Evolutionary conservation across 2,329 filamentous ascomycete species (phyloP).

Genomic region (Hypocreales sp.): DNA sequence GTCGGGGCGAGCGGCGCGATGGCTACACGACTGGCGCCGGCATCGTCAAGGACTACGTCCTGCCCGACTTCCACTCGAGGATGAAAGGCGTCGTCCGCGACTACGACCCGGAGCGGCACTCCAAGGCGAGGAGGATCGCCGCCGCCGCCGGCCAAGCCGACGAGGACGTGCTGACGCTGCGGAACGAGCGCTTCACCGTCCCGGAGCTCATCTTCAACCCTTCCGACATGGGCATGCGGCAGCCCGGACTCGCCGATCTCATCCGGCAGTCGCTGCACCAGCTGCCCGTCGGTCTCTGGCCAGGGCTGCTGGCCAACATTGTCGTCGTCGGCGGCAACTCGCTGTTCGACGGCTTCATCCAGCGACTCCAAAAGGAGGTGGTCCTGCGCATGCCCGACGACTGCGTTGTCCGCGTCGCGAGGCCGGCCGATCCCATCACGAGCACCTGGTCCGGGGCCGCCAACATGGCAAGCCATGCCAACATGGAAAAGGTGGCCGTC

Average conservation of each 20-base stretch:
- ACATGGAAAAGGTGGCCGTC: slow-evolving; percentile 55
- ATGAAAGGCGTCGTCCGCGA: slow-evolving; percentile 56
- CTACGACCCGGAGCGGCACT: slow-evolving; percentile 54
- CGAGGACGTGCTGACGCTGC: slow-evolving; percentile 74
- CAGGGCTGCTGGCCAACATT: slow-evolving; percentile 72
- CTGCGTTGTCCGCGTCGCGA: slow-evolving; percentile 59
- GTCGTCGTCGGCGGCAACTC: slow-evolving; percentile 80
- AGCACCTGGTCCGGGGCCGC: slow-evolving; percentile 81
- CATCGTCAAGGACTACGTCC: slow-evolving; percentile 78
- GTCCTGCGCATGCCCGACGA: slow-evolving; percentile 58
- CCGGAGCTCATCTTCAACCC: slow-evolving; percentile 86
- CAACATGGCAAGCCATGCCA: slow-evolving; percentile 52
- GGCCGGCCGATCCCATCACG: slow-evolving; percentile 56
- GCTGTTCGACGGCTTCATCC: slow-evolving; percentile 64
- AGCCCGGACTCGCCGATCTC: slow-evolving; percentile 70
- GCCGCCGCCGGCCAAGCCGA: slow-evolving; percentile 20
- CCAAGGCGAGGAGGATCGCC: slow-evolving; percentile 26
- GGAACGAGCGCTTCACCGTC: slow-evolving; percentile 82
- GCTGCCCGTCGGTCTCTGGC: slow-evolving; percentile 71
- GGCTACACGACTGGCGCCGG: slow-evolving; percentile 33
- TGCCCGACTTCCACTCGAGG: slow-evolving; percentile 59
- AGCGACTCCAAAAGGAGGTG: slow-evolving; percentile 63
- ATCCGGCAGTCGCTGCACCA: slow-evolving; percentile 62
- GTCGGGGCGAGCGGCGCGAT: slow-evolving; percentile 39
- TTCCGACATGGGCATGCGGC: slow-evolving; percentile 67